These are phyloP conservation scores for Clavulina sp. DNA, from an alignment of 768 basidiomycete species.

Conservation along the genomic window DNA sequence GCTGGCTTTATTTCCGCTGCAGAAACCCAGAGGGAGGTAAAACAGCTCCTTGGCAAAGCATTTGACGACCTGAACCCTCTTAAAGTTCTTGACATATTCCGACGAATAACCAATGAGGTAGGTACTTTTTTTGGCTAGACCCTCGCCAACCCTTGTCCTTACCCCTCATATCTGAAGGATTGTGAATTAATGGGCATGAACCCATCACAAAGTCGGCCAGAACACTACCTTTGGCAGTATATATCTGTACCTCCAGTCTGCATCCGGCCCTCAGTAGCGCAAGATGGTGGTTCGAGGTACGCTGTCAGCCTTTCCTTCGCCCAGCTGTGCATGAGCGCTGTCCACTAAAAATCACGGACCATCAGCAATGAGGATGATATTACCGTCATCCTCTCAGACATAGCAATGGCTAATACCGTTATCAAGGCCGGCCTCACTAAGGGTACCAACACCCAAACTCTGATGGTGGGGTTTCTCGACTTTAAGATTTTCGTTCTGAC, in stretches of 20 bases:
- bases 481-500: neutral
- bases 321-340: neutral
- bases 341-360: neutral
- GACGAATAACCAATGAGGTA: conserved; percentile 82
- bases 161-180: conserved; percentile 35
- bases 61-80: conserved; percentile 90
- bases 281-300: conserved; percentile 72
- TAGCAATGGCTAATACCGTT: conserved; percentile 83
- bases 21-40: conserved; percentile 75
- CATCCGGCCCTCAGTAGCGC: conserved; percentile 91
- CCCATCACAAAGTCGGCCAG: conserved; percentile 77
- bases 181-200: conserved; percentile 86
- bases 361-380: conserved; percentile 91
- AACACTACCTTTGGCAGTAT: conserved; percentile 98
- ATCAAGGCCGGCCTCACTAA: conserved; percentile 80
- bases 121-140: conserved; percentile 10
- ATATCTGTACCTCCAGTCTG: conserved; percentile 95
- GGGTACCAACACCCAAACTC: conserved; percentile 72
- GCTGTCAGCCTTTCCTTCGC: conserved; percentile 9
- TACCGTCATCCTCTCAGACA: conserved; percentile 93
- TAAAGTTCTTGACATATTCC: conserved; percentile 84
- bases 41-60: conserved; percentile 68
- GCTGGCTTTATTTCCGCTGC: conserved; percentile 64
- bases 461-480: conserved; percentile 42
- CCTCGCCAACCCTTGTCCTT: neutral